These are phyloP conservation scores for Neurospora sp. DNA, from an alignment of 495 filamentous ascomycete species.

Conservation along the genomic window DNA sequence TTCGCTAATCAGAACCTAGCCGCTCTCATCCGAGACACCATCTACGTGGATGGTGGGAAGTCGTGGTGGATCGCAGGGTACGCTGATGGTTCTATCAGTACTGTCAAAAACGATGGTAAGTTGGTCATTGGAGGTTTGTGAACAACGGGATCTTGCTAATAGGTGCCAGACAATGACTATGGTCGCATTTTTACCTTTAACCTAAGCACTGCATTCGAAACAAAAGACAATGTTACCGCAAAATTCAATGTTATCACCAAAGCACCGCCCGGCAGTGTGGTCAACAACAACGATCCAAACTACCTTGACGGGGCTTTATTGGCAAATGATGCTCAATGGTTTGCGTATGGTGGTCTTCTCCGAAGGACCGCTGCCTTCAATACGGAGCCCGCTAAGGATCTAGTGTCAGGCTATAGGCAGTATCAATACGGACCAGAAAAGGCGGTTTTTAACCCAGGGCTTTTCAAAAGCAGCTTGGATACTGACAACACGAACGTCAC, in stretches of 20 bases:
- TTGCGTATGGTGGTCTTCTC: constrained; percentile 40
- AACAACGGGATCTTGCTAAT: neutral
- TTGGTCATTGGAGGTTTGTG: neutral
- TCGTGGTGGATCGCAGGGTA: constrained; percentile 39
- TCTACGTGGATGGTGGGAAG: constrained; percentile 60
- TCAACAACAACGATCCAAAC: constrained; percentile 48
- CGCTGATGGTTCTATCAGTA: constrained; percentile 22
- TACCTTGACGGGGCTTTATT: constrained; percentile 57
- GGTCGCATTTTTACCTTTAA: constrained; percentile 47
- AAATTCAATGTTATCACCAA: constrained; percentile 39
- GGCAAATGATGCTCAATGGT: constrained; percentile 52
- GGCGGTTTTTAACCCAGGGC: constrained; percentile 31
- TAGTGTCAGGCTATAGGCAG: constrained; percentile 40
- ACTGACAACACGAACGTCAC: constrained; percentile 31
- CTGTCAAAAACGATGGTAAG: constrained; percentile 16
- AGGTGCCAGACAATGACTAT: constrained; percentile 30
- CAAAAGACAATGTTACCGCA: constrained; percentile 40
- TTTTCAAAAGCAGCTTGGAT: constrained; percentile 23
- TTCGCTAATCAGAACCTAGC: constrained; percentile 24
- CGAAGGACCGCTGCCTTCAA: constrained; percentile 7
- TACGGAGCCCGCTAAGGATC: constrained; percentile 22
- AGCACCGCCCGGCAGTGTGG: constrained; percentile 26
- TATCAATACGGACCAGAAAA: constrained; percentile 39
- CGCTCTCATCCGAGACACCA: constrained; percentile 51
- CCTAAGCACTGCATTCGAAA: constrained; percentile 49